Base-by-base conservation (phyloP, 331 rosid species). In the Malus hybrid region DNA sequence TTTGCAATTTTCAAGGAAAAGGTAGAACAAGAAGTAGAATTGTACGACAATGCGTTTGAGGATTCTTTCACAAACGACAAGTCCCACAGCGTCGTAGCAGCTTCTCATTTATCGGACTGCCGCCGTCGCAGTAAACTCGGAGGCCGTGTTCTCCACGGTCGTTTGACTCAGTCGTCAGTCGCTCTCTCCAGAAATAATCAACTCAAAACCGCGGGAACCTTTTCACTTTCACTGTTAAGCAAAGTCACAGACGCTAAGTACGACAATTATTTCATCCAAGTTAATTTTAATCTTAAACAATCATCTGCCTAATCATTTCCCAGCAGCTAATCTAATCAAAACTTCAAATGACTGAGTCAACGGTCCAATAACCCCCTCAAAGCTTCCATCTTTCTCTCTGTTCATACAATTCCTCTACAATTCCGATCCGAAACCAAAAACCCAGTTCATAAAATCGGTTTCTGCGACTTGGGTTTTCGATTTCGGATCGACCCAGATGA, bases 401-500 rank as follows among this genome's bases (percentile, higher is more conserved):
- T 24, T 39, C 12, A 39, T 39, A 39, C 12, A 9, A 39, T 39
- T 19, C 61, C 73, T 55, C 19, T 5, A 22, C 29, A 4, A 19
- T 6, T 42, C 7, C 66, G 5, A 33, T 56, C 64, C 11, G 48
- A 30, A 15, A 66, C 66, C 26, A 10, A 16, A 71, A 42, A 36
- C 55, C 73, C 72, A 53, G 10, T 63, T 80, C 63, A 24, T 19
- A 7, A 20, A 26, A 36, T 30, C 3, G 30, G 42, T 55, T 39
- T 70, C 46, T 48, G 56, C 15, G 48, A 19, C 6, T 50, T 14
- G 78, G 68, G 44, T 18, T 48, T 22, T 34, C 20, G 33, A 57
- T 52, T 66, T 44, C 10, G 0, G 22, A 14, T 18, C 63, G 60
- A 44, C 50, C 71, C 70, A 9, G 78, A 91, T 89, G 97, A 78